These are phyloP conservation scores for Colletotrichum endophyticum DNA, from an alignment of 2,329 filamentous ascomycete genomes.

Conservation along the genomic window DNA sequence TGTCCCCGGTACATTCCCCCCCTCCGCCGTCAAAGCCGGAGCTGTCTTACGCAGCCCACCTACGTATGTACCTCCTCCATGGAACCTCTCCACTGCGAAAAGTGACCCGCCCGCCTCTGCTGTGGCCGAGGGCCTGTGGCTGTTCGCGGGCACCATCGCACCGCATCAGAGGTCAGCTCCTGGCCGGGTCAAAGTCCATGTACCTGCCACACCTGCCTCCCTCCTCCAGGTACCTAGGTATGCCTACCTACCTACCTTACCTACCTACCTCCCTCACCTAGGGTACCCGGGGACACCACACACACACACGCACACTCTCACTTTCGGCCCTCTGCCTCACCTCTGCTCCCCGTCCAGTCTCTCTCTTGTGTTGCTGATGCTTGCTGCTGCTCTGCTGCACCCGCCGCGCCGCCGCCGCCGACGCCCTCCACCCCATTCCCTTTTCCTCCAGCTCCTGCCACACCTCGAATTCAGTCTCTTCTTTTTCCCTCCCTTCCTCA, in stretches of 20 bases:
- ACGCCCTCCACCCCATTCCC: slow-evolving; percentile 17
- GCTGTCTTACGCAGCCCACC: background rate
- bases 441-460: slow-evolving; percentile 21
- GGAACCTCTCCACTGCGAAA: background rate
- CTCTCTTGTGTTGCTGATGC: background rate
- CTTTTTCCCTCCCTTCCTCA: slow-evolving; percentile 13
- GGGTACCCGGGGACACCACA: background rate
- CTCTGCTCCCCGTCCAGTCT: background rate
- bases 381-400: background rate
- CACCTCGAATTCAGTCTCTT: slow-evolving; percentile 15
- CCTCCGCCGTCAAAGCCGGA: background rate
- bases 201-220: background rate
- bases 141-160: background rate
- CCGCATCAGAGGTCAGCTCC: background rate
- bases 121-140: background rate
- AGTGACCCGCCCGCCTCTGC: background rate
- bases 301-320: slow-evolving; percentile 6
- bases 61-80: background rate
- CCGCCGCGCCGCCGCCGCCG: background rate
- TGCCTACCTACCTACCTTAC: background rate
- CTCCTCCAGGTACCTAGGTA: background rate
- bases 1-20: background rate
- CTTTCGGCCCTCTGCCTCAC: background rate
- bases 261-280: background rate
- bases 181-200: background rate